Conservation (phyloP, 441 rosid species). For the Biscutella auriculata region DNA sequence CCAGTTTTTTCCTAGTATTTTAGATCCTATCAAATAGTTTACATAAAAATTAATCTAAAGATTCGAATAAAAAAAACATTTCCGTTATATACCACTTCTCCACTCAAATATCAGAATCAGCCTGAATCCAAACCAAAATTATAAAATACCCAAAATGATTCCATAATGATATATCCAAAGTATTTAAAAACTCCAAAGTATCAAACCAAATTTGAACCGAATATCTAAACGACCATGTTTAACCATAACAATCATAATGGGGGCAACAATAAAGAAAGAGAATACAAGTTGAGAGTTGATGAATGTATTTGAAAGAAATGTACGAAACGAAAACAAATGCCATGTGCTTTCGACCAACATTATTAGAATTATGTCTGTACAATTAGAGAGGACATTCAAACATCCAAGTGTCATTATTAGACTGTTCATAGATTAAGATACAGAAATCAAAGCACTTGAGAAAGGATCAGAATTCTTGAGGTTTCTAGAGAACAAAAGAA, state of each 20-base stretch:
- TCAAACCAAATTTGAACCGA: too few relatives aligned
- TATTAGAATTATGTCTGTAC: background rate
- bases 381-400: slow-evolving; percentile 13
- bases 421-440: background rate
- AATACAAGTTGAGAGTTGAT: background rate
- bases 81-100: too few relatives aligned
- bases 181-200: too few relatives aligned
- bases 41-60: too few relatives aligned
- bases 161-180: too few relatives aligned
- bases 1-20: too few relatives aligned
- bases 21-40: too few relatives aligned
- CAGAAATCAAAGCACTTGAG: background rate
- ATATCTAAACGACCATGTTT: too few relatives aligned
- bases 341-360: slow-evolving; percentile 32
- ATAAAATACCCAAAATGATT: too few relatives aligned
- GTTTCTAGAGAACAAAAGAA: background rate
- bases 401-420: background rate
- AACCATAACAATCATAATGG: slow-evolving; percentile 10
- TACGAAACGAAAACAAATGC: slow-evolving; percentile 17
- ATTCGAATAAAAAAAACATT: too few relatives aligned
- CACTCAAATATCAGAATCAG: too few relatives aligned
- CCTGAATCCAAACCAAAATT: too few relatives aligned
- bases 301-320: background rate
- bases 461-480: background rate
- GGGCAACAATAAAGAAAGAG: slow-evolving; percentile 24